phyloP scores from a whole-genome alignment of 2,329 filamentous ascomycete genomes.

The Aspergillus quadrilineatus region DNA sequence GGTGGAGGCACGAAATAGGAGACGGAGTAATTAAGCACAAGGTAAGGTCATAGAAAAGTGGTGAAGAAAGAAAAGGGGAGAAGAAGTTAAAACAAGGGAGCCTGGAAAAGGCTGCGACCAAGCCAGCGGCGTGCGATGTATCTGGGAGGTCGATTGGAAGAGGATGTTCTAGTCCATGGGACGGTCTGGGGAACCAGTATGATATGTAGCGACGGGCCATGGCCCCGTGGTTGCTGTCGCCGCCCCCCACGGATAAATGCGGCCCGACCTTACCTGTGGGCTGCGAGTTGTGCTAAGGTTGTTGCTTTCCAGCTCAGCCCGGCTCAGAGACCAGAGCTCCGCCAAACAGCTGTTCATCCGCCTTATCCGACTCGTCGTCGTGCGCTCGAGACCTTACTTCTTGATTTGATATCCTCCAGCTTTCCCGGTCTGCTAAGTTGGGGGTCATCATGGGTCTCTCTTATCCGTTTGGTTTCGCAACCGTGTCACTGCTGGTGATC shows the following conservation, averaged over 20 bases:
- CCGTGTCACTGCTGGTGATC: constrained; percentile 68
- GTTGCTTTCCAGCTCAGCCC: constrained; percentile 15
- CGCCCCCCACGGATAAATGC: constrained; percentile 29
- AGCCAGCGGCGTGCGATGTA: constrained; percentile 11
- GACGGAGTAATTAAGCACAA: background rate
- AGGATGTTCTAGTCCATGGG: constrained; percentile 1
- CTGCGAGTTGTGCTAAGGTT: background rate
- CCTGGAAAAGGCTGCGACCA: constrained; percentile 6
- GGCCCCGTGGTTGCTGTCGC: constrained; percentile 4
- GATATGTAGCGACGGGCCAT: constrained; percentile 1
- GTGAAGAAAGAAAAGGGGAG: constrained; percentile 4
- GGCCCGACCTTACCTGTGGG: constrained; percentile 24
- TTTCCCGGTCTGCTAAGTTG: constrained; percentile 19
- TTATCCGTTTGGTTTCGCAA: constrained; percentile 69
- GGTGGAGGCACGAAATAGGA: constrained; percentile 6
- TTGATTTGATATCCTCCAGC: constrained; percentile 22
- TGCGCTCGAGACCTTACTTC: constrained; percentile 19
- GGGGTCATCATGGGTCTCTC: constrained; percentile 63
- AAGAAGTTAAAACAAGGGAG: background rate
- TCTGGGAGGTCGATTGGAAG: constrained; percentile 15
- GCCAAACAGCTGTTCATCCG: constrained; percentile 3
- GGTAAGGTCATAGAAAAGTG: constrained; percentile 10
- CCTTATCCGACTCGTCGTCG: constrained; percentile 17
- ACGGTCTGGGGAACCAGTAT: constrained; percentile 9
- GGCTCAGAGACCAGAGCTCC: constrained; percentile 18